Evolutionary conservation across 352 stramenopile species (phyloP).

Genomic region (Phytopythium delawarense): DNA sequence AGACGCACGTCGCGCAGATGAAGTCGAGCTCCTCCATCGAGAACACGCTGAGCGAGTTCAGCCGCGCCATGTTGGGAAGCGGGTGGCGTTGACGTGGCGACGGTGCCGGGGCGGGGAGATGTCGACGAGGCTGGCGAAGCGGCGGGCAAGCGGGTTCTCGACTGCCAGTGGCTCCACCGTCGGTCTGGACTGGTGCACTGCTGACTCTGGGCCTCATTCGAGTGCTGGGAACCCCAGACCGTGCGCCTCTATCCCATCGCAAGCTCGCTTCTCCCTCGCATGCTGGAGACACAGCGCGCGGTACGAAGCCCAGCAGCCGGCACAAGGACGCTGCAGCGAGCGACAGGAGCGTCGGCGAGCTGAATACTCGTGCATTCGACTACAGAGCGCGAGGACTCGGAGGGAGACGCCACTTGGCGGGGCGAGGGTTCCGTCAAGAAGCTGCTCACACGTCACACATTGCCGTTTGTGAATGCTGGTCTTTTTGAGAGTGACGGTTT

Average conservation of each 20-base stretch:
- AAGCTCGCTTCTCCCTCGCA: background rate
- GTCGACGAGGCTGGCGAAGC: background rate
- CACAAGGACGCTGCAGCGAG: background rate
- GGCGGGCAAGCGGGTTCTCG: background rate
- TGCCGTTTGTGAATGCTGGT: conserved; percentile 4
- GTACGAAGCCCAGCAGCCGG: background rate
- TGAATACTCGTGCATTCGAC: background rate
- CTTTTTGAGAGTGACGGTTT: background rate
- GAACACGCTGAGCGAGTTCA: conserved; percentile 19
- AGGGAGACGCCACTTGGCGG: background rate
- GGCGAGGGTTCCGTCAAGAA: background rate
- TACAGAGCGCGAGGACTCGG: background rate
- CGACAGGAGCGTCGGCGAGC: background rate
- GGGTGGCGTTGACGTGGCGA: background rate
- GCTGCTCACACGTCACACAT: conserved; percentile 7
- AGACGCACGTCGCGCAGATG: conserved; percentile 55
- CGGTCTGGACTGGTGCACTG: background rate
- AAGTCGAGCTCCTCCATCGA: conserved; percentile 61
- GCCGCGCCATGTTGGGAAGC: conserved; percentile 10
- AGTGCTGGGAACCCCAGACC: background rate
- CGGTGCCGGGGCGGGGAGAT: background rate
- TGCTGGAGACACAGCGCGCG: background rate
- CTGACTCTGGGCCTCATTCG: background rate
- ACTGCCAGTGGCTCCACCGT: background rate
- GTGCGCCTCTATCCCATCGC: background rate